Base-by-base conservation (phyloP, 164 flowering plant species). In the Tetracentron sinense region DNA sequence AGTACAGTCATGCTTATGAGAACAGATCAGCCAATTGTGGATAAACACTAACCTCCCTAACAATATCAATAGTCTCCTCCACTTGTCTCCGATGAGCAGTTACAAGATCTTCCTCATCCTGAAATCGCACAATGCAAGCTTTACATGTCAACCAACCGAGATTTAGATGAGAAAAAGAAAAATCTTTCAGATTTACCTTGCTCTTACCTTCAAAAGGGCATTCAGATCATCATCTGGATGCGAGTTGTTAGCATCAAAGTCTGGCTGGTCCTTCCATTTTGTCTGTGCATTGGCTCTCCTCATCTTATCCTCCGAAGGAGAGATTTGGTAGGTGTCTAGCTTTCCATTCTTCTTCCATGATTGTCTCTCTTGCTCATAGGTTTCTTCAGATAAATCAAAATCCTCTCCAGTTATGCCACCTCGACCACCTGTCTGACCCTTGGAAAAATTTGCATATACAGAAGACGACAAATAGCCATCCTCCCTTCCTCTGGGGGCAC, bases 31-130 rank as follows among this genome's bases (percentile, higher is more conserved):
- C 29, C 25, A 46, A 29, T 48, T 11, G 6, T 7, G 59, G 31
- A 42, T 23, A 29, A 15, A 35, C 48, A 66, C 80, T 42, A 6
- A 89, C 96, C 92, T 85, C 92, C 56, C 77, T 72, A 51, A 89
- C 89, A 60, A 85, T 85, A 64, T 83, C 81, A 22, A 89, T 82
- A 3, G 96, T 86, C 56, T 83, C 87, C 73, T 86, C 96, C 57
- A 89, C 92, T 71, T 75, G 84, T 72, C 65, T 81, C 19, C 89
- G 62, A 49, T 89, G 90, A 58, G 90, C 90, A 80, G 62, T 72
- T 27, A 89, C 88, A 73, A 89, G 87, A 71, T 83, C 85, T 62
- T 85, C 90, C 75, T 89, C 94, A 69, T 87, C 91, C 91, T 87
- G 62, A 48, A 35, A 78, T n/a, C 51, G 69, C 22, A 2, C 19